Evolutionary conservation across 257 asterid species (phyloP).

Genomic region (Solanum tarijense): DNA sequence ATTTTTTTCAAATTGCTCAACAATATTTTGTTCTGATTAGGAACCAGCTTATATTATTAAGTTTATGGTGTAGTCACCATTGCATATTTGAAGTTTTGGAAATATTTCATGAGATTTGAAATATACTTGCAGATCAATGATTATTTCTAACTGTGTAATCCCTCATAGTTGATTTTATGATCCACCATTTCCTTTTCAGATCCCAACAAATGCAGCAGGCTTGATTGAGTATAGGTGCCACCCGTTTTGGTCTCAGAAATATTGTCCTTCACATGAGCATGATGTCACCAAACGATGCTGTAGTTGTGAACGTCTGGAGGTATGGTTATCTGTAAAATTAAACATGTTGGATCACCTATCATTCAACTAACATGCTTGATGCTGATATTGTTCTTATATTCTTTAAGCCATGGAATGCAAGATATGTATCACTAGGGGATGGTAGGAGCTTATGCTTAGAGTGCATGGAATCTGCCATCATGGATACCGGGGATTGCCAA

Average conservation of each 20-base stretch:
- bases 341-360: not conserved
- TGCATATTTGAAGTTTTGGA: not conserved
- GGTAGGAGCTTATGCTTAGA: conserved; percentile 81
- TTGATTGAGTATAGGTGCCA: conserved; percentile 97
- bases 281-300: conserved; percentile 83
- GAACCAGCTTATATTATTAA: not conserved
- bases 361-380: not conserved
- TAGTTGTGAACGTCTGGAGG: conserved; percentile 98
- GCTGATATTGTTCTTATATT: not conserved
- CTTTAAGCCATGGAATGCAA: conserved; percentile 51
- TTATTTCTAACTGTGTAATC: not conserved
- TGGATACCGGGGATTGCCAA: conserved; percentile 92
- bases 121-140: not conserved
- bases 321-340: conserved; percentile 3
- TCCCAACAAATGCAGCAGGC: conserved; percentile 73
- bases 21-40: not conserved
- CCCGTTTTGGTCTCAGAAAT: conserved; percentile 89
- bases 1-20: not conserved
- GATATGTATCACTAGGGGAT: conserved; percentile 66
- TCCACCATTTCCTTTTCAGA: conserved; percentile 30
- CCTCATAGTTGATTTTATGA: not conserved
- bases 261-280: conserved; percentile 87
- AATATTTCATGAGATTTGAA: not conserved
- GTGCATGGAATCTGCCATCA: conserved; percentile 90
- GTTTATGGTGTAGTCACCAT: not conserved